Evolutionary conservation across 495 filamentous ascomycete genomes (phyloP).

Genomic region (Rostrohypoxylon terebratum): DNA sequence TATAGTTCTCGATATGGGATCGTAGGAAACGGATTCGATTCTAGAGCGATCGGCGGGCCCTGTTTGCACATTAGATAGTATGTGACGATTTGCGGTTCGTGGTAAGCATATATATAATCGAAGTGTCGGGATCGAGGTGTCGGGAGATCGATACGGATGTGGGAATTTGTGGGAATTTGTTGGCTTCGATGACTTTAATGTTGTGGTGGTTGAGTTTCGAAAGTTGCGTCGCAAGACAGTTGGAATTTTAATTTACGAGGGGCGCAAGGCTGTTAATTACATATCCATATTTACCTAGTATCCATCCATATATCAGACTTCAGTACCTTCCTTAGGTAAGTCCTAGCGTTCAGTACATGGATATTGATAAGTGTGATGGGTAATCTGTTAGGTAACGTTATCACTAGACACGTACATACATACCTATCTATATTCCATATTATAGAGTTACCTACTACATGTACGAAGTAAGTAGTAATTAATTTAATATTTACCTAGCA

Average conservation of each 20-base stretch:
- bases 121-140: background rate
- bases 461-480: too few relatives aligned
- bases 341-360: background rate
- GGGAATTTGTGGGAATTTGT: background rate
- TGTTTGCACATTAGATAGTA: constrained; percentile 6
- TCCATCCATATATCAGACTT: too few relatives aligned
- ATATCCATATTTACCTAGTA: too few relatives aligned
- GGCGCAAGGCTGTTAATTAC: constrained; percentile 20
- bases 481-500: too few relatives aligned
- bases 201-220: constrained; percentile 25
- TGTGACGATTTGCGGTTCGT: background rate
- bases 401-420: background rate
- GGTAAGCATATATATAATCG: background rate
- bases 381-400: background rate
- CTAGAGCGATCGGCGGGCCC: background rate
- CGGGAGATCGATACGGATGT: background rate
- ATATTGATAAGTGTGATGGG: background rate
- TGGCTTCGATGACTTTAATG: constrained; percentile 4
- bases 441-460: too few relatives aligned
- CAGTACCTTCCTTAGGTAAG: constrained; percentile 1
- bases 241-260: constrained; percentile 23
- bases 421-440: too few relatives aligned
- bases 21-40: background rate
- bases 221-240: constrained; percentile 28
- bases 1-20: background rate